Percentiles rank a stretch among this genome's conserved stretches.
phyloP scores from a whole-genome alignment of 1,284 basidiomycete genomes.

The Ustilago cynodontis region DNA sequence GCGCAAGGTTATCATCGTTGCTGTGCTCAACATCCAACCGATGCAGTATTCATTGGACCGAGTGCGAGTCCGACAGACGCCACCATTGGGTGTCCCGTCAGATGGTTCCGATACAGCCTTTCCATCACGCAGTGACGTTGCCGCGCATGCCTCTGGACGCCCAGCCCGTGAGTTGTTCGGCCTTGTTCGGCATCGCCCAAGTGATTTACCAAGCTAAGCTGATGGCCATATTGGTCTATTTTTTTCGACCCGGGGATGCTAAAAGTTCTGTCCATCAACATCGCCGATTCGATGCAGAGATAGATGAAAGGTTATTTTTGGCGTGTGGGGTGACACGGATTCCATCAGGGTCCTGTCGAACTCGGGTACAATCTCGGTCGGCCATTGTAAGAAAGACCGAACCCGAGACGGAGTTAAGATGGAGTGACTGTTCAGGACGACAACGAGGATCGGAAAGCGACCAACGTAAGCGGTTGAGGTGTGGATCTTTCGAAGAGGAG shows the following conservation, averaged over 20 bases:
- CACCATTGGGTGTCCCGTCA: not conserved
- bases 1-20: no score
- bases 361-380: conserved; percentile 2
- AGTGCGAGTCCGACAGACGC: not conserved
- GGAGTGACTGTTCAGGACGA: not conserved
- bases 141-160: not conserved
- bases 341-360: conserved; percentile 2
- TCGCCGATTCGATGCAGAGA: not conserved
- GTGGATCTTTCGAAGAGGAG: conserved; percentile 5
- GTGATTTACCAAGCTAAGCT: not conserved
- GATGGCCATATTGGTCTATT: no score
- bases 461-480: not conserved
- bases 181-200: not conserved
- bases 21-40: no score
- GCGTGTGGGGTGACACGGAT: no score
- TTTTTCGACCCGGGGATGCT: no score
- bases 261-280: not conserved
- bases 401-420: conserved; percentile 1
- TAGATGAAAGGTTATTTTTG: no score
- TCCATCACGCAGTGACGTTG: conserved; percentile 3
- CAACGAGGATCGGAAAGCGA: not conserved
- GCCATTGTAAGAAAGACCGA: not conserved
- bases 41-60: no score
- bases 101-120: not conserved
- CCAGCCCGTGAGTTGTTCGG: not conserved